phyloP scores from a whole-genome alignment of 169 alveolate genomes.

The Eimeria praecox region DNA sequence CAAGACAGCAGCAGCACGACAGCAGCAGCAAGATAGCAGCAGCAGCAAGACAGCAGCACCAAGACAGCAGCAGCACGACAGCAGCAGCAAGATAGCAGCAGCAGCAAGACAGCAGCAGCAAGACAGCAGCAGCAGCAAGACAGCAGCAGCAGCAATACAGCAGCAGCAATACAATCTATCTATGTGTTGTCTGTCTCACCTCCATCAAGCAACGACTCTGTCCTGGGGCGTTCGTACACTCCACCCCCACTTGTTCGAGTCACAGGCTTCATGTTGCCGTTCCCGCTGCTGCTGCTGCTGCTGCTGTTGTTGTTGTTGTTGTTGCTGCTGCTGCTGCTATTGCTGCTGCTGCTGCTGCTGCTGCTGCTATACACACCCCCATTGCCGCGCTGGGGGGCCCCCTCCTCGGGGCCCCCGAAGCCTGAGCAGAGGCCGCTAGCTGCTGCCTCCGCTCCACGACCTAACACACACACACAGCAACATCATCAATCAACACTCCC shows the following conservation, averaged over 20 bases:
- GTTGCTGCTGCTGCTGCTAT: conserved; percentile 25
- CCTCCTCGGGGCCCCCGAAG: conserved; percentile 44
- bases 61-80: neutral
- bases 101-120: neutral
- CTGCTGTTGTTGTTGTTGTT: neutral
- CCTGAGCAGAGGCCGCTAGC: conserved; percentile 52
- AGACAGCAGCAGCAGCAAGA: neutral
- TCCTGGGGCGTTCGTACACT: neutral
- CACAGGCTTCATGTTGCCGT: conserved; percentile 27
- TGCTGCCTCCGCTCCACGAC: conserved; percentile 66
- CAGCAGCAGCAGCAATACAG: neutral
- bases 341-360: neutral
- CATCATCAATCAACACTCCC: too few species aligned
- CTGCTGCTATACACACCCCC: conserved; percentile 43
- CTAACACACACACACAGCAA: conserved; percentile 5
- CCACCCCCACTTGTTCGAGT: conserved; percentile 46
- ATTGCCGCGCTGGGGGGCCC: conserved; percentile 36
- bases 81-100: neutral
- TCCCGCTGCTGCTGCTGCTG: neutral
- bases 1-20: neutral
- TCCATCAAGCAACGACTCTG: conserved; percentile 36
- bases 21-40: neutral
- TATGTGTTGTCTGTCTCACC: neutral
- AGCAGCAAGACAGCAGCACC: neutral
- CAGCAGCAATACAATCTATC: neutral